Evolutionary conservation across 177 flowering plant genomes (phyloP).

Genomic region (Vitis hybrid): DNA sequence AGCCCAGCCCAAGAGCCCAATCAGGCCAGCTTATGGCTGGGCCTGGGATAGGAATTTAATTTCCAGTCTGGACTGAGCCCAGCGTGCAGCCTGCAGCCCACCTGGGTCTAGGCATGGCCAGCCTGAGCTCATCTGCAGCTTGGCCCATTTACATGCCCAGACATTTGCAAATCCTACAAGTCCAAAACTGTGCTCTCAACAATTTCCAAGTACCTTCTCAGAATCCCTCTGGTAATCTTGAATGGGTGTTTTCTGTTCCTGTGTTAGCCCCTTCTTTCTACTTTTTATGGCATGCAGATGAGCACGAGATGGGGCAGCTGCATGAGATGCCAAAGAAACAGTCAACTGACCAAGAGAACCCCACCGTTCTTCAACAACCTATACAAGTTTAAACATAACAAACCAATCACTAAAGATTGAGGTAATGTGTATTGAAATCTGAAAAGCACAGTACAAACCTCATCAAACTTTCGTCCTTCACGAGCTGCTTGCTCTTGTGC

Average conservation of each 20-base stretch:
- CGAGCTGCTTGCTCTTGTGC: conserved; percentile 95
- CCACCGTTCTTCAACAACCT: conserved; percentile 93
- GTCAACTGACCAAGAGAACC: conserved; percentile 74
- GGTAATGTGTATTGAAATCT: not conserved
- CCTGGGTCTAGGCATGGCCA: too few species aligned
- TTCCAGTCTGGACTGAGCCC: too few species aligned
- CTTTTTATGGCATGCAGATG: conserved; percentile 83
- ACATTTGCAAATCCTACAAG: not conserved
- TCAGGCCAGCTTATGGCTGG: too few species aligned
- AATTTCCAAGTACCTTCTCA: conserved; percentile 34
- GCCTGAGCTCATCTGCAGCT: too few species aligned
- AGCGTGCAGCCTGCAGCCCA: too few species aligned
- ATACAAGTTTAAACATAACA: conserved; percentile 8
- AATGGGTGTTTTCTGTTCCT: conserved; percentile 26
- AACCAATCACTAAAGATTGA: not conserved
- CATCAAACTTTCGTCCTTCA: conserved; percentile 74
- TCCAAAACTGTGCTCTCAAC: not conserved
- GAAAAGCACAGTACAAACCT: conserved; percentile 38
- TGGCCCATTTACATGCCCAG: too few species aligned
- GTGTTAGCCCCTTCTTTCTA: conserved; percentile 49
- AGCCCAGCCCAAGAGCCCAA: too few species aligned
- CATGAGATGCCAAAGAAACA: conserved; percentile 56
- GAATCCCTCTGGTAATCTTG: conserved; percentile 19
- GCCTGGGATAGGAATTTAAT: too few species aligned
- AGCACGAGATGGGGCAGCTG: conserved; percentile 76